Percentiles rank a stretch among this genome's conserved stretches.
Evolutionary conservation across 805 yeast species (phyloP).

Genomic region (Wickerhamiella occidentalis): DNA sequence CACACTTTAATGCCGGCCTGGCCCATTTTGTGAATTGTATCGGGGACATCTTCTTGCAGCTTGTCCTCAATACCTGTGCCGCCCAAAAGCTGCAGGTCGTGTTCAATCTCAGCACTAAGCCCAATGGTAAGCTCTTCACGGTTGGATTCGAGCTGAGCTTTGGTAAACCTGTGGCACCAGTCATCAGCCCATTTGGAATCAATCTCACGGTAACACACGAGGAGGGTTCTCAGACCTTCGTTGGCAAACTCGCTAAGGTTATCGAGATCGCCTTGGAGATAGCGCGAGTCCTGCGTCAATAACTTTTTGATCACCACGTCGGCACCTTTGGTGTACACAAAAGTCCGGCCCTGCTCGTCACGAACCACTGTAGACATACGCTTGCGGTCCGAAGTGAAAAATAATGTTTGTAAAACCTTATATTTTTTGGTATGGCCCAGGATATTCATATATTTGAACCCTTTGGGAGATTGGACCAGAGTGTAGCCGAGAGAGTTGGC

Average conservation of each 20-base stretch:
- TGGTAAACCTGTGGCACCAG: conserved; percentile 46
- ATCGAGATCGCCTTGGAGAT: conserved; percentile 39
- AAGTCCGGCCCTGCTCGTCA: conserved; percentile 32
- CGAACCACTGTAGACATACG: conserved; percentile 66
- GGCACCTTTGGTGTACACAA: conserved; percentile 63
- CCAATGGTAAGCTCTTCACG: conserved; percentile 46
- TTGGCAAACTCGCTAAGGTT: conserved; percentile 59
- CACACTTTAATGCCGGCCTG: conserved; percentile 69
- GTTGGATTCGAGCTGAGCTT: conserved; percentile 39
- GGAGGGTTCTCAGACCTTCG: conserved; percentile 67
- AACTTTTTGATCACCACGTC: conserved; percentile 79
- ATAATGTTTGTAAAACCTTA: conserved; percentile 43
- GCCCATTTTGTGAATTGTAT: conserved; percentile 51
- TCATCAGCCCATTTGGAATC: conserved; percentile 34
- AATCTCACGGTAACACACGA: conserved; percentile 51
- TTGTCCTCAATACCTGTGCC: conserved; percentile 77
- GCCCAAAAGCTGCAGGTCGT: conserved; percentile 46
- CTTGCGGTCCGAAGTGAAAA: conserved; percentile 61
- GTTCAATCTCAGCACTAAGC: conserved; percentile 49
- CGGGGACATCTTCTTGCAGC: conserved; percentile 68
- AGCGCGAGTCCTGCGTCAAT: conserved; percentile 26
- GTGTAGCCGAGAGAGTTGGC: conserved; percentile 65
- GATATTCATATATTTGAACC: conserved; percentile 33
- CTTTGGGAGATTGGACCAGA: conserved; percentile 42
- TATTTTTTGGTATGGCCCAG: conserved; percentile 38